Percentiles rank a stretch among this genome's conserved stretches.
phyloP scores from a whole-genome alignment of 305 asterid species.

The Petunia hybrid region DNA sequence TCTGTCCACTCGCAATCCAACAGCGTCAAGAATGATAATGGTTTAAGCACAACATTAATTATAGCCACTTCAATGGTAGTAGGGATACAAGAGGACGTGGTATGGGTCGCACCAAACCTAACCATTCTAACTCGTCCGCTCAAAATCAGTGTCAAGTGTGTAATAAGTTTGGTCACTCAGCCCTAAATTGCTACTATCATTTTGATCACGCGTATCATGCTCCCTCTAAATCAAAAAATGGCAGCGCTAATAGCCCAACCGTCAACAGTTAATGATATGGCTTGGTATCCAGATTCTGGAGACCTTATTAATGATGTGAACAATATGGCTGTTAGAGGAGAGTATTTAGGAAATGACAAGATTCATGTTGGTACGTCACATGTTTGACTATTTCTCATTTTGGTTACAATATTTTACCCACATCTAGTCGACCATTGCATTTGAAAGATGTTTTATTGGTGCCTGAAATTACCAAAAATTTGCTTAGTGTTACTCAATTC shows the following conservation, averaged over 20 bases:
- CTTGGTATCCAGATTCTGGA: not conserved
- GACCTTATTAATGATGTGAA: not conserved
- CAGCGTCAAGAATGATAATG: no score
- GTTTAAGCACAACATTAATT: no score
- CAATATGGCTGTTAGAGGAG: not conserved
- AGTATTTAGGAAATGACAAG: not conserved
- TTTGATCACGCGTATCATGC: not conserved
- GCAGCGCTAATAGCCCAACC: not conserved
- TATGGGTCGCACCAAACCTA: no score
- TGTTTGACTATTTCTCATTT: not conserved
- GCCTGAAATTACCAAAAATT: not conserved
- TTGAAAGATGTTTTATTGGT: not conserved
- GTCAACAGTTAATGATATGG: not conserved
- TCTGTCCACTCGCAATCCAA: no score
- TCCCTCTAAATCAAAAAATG: not conserved
- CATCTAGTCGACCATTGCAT: not conserved
- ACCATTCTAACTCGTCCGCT: no score
- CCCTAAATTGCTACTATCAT: not conserved
- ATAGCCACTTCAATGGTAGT: no score
- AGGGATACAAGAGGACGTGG: no score
- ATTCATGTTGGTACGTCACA: not conserved
- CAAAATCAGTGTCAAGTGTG: not conserved
- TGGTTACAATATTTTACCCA: not conserved
- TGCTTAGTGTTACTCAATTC: not conserved
- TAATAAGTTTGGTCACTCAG: not conserved